phyloP scores from a whole-genome alignment of 23 red algal species.

The Chondrus crispus region DNA sequence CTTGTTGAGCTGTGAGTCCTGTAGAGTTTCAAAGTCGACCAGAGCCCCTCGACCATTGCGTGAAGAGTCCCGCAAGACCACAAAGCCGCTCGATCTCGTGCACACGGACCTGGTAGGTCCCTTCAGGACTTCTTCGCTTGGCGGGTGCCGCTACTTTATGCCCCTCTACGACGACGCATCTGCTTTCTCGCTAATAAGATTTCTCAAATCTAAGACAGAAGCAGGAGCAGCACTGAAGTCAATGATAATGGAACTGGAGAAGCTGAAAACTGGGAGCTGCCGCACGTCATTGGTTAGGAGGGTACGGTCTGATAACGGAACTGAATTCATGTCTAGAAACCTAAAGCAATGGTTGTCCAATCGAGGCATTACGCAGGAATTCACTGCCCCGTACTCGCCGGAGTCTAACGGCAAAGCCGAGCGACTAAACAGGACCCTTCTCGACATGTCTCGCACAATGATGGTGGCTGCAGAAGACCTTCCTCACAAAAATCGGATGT shows the following conservation, averaged over 20 bases:
- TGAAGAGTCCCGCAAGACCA: background rate
- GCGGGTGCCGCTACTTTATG: background rate
- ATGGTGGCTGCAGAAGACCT: background rate
- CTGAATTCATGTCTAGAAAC: background rate
- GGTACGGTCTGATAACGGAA: background rate
- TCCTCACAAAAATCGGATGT: background rate
- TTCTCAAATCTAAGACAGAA: background rate
- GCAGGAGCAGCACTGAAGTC: background rate
- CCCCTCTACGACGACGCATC: background rate
- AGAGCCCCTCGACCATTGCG: background rate
- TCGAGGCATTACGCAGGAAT: background rate
- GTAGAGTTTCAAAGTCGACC: background rate
- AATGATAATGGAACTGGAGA: background rate
- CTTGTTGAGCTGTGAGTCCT: background rate
- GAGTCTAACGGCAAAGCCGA: background rate
- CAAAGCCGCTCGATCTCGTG: background rate
- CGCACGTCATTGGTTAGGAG: no score
- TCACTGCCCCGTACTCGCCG: background rate
- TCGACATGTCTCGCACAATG: background rate
- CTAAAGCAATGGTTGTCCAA: background rate
- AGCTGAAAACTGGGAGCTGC: no score
- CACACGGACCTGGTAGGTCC: background rate
- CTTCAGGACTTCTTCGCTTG: background rate
- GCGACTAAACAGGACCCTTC: conserved; percentile 14
- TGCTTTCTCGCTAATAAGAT: background rate